Evolutionary conservation across 495 filamentous ascomycete genomes (phyloP).

Genomic region (Aspergillus indologenus): DNA sequence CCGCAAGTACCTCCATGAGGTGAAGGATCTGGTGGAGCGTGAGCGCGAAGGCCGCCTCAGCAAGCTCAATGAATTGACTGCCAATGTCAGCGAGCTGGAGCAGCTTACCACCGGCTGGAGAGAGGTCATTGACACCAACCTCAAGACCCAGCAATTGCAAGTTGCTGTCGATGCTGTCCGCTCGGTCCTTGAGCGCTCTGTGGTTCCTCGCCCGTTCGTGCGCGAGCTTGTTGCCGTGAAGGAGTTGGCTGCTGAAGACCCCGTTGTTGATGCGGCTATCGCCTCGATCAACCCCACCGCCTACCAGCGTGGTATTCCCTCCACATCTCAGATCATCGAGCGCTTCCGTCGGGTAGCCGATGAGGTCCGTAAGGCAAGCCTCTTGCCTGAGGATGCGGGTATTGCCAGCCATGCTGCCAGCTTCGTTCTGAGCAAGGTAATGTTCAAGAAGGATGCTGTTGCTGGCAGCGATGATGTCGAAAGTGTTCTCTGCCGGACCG

Average conservation of each 20-base stretch:
- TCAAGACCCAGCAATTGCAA: conserved; percentile 91
- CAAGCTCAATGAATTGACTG: conserved; percentile 76
- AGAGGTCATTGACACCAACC: conserved; percentile 79
- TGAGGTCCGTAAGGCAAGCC: conserved; percentile 89
- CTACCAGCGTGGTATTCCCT: conserved; percentile 89
- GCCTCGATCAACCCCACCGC: conserved; percentile 89
- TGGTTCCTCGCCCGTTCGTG: conserved; percentile 78
- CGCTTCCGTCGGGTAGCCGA: conserved; percentile 91
- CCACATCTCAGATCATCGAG: conserved; percentile 79
- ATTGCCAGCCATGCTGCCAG: conserved; percentile 90
- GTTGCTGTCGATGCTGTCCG: conserved; percentile 93
- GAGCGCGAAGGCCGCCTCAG: conserved; percentile 86
- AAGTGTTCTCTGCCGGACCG: conserved; percentile 83
- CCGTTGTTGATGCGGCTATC: conserved; percentile 86
- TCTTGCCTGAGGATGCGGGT: conserved; percentile 89
- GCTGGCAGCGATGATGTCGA: conserved; percentile 89
- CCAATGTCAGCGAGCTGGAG: conserved; percentile 75
- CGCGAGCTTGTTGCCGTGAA: conserved; percentile 90
- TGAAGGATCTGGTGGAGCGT: conserved; percentile 78
- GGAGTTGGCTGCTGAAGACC: conserved; percentile 77
- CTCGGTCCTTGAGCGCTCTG: conserved; percentile 68
- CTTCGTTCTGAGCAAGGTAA: conserved; percentile 79
- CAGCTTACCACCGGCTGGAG: conserved; percentile 81
- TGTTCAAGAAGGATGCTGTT: conserved; percentile 91
- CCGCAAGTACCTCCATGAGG: conserved; percentile 71